Conservation (phyloP, 495 filamentous ascomycete genomes). For the Mycothermus thermophilus region DNA sequence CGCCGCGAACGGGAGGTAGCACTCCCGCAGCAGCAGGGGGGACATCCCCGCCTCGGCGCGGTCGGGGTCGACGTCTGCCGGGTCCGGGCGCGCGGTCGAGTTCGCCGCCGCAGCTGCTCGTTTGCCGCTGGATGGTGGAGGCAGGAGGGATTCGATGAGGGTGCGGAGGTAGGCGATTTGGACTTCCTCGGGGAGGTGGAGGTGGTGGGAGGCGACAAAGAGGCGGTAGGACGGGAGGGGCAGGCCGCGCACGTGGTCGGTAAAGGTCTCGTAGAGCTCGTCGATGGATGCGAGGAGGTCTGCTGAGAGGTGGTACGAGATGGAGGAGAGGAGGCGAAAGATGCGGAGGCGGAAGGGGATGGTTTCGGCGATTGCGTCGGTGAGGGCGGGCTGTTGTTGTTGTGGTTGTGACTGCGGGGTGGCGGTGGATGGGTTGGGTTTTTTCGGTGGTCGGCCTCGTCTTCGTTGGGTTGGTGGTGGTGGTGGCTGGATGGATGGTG, state of each 20-base stretch:
- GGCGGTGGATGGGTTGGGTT: too few species aligned
- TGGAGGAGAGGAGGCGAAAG: conserved; percentile 29
- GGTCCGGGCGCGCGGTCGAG: conserved; percentile 33
- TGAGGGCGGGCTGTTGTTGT: too few species aligned
- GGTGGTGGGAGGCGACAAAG: conserved; percentile 43
- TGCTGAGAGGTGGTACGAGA: conserved; percentile 15
- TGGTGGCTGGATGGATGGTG: too few species aligned
- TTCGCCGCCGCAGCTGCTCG: too few species aligned
- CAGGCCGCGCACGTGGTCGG: conserved; percentile 49
- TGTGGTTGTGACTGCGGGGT: too few species aligned
- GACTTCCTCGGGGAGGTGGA: conserved; percentile 33
- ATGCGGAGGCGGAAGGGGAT: conserved; percentile 51
- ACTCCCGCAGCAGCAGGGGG: conserved; percentile 44
- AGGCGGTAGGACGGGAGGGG: conserved; percentile 57
- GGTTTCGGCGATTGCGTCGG: conserved; percentile 39
- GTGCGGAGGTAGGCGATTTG: conserved; percentile 51
- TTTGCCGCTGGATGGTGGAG: too few species aligned
- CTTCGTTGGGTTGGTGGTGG: too few species aligned
- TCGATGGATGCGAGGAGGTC: conserved; percentile 37
- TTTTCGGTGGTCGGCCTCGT: too few species aligned
- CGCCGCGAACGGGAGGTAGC: conserved; percentile 61
- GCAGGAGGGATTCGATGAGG: conserved; percentile 49
- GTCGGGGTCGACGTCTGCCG: conserved; percentile 25
- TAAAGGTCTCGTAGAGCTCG: conserved; percentile 54
- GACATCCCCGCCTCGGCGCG: conserved; percentile 32